Evolutionary conservation across 176 grass and related monocot genomes (phyloP).

Genomic region (Hordeum marinum): DNA sequence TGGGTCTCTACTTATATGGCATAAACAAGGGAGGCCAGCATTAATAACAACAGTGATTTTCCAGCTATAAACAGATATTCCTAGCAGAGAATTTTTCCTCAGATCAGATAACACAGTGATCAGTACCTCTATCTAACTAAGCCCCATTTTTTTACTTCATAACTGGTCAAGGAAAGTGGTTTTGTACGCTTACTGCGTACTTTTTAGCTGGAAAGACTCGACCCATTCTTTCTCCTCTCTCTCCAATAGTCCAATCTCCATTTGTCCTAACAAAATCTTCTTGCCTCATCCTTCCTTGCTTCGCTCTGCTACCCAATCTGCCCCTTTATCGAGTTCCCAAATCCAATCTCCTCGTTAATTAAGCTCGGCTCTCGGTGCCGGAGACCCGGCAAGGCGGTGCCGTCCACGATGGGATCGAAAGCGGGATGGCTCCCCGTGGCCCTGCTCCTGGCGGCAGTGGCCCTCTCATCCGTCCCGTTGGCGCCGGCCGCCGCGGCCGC

Average conservation of each 20-base stretch:
- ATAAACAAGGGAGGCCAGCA: neutral
- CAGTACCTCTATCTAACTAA: too few relatives aligned
- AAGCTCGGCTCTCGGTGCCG: neutral
- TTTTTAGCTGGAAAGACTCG: neutral
- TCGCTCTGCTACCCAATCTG: slow-evolving; percentile 7
- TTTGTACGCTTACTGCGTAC: slow-evolving; percentile 2
- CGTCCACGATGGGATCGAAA: slow-evolving; percentile 29
- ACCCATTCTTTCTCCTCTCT: slow-evolving; percentile 2
- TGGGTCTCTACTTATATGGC: too few relatives aligned
- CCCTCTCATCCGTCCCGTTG: slow-evolving; percentile 11
- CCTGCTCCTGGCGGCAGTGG: slow-evolving; percentile 21
- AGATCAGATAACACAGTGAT: too few relatives aligned
- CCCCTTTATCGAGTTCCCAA: slow-evolving; percentile 5
- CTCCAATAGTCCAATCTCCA: neutral
- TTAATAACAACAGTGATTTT: neutral
- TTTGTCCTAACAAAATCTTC: slow-evolving; percentile 35
- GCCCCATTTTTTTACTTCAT: neutral
- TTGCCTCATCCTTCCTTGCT: neutral
- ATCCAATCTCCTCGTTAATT: slow-evolving; percentile 26
- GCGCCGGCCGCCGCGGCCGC: neutral
- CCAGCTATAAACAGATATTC: too few relatives aligned
- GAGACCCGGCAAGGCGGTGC: neutral
- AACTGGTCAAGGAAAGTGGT: neutral
- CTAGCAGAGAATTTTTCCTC: too few relatives aligned
- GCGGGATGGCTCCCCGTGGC: slow-evolving; percentile 26